Evolutionary conservation across 2,329 filamentous ascomycete species (phyloP).

Genomic region (Cyphellophora europaea): DNA sequence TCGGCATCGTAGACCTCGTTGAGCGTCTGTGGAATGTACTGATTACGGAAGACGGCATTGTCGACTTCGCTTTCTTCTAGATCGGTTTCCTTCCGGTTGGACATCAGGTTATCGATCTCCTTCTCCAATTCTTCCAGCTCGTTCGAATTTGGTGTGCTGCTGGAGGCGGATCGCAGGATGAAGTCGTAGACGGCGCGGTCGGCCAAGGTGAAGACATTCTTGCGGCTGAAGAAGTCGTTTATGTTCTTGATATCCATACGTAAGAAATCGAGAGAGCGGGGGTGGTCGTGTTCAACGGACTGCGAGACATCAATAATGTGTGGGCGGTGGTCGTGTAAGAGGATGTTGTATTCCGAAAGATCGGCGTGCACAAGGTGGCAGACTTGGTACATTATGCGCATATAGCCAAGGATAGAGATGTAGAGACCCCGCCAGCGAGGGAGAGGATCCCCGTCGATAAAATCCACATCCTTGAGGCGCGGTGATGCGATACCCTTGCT

Average conservation of each 20-base stretch:
- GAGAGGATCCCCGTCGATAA: conserved; percentile 49
- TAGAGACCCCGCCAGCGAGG: conserved; percentile 71
- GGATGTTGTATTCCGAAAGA: conserved; percentile 94
- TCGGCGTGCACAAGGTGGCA: conserved; percentile 92
- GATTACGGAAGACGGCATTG: conserved; percentile 86
- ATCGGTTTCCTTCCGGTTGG: conserved; percentile 40
- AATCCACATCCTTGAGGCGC: conserved; percentile 73
- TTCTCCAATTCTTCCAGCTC: conserved; percentile 53
- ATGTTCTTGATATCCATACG: conserved; percentile 99
- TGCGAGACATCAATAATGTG: conserved; percentile 98
- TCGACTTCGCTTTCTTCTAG: conserved; percentile 61
- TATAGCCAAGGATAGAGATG: conserved; percentile 71
- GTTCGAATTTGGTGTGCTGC: conserved; percentile 30
- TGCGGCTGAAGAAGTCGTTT: conserved; percentile 79
- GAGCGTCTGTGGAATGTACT: conserved; percentile 92
- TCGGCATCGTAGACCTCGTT: conserved; percentile 96
- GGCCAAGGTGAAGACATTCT: conserved; percentile 70
- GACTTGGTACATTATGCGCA: conserved; percentile 87
- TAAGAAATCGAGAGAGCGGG: conserved; percentile 81
- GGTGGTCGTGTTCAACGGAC: conserved; percentile 94
- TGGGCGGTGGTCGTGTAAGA: conserved; percentile 73
- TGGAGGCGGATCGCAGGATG: conserved; percentile 55
- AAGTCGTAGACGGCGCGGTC: conserved; percentile 80
- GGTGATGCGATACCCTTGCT: conserved; percentile 81
- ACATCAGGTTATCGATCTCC: conserved; percentile 59